These are phyloP conservation scores for Penicillium sp. DNA, from an alignment of 2,329 filamentous ascomycete genomes.

Conservation along the genomic window DNA sequence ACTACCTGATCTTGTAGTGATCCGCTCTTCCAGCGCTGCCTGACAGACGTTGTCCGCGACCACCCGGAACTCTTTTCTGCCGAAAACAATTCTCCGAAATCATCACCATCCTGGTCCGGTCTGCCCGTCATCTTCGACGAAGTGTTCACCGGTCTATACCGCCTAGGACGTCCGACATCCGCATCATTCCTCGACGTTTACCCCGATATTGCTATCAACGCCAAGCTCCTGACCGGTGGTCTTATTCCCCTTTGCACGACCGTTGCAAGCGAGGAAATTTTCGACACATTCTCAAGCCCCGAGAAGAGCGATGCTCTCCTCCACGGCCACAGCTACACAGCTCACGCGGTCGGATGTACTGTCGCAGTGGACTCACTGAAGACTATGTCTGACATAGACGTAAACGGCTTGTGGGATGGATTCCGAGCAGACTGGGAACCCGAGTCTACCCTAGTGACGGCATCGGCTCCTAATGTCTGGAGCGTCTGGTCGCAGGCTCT, in stretches of 20 bases:
- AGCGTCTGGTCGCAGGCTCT: constrained; percentile 65
- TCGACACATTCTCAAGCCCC: constrained; percentile 62
- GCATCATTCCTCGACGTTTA: constrained; percentile 63
- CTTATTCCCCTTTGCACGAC: constrained; percentile 73
- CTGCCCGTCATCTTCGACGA: constrained; percentile 79
- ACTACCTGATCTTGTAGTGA: constrained; percentile 52
- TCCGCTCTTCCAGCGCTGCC: constrained; percentile 69
- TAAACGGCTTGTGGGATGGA: constrained; percentile 52
- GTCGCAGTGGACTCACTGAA: constrained; percentile 65
- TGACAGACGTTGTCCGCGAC: constrained; percentile 62
- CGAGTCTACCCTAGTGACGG: neutral
- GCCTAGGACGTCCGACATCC: constrained; percentile 66
- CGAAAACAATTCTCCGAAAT: constrained; percentile 10
- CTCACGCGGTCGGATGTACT: constrained; percentile 73
- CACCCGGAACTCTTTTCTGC: constrained; percentile 53
- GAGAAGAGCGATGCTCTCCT: constrained; percentile 74
- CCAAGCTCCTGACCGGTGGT: constrained; percentile 77
- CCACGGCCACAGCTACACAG: constrained; percentile 83
- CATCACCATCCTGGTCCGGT: constrained; percentile 56
- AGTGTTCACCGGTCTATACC: constrained; percentile 80
- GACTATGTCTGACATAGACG: constrained; percentile 57
- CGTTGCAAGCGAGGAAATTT: constrained; percentile 67
- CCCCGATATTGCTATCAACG: constrained; percentile 73
- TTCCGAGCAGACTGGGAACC: constrained; percentile 50
- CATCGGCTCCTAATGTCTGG: constrained; percentile 47